These are phyloP conservation scores for Scheffersomyces amazonensis DNA, from an alignment of 805 yeast species.

Conservation along the genomic window DNA sequence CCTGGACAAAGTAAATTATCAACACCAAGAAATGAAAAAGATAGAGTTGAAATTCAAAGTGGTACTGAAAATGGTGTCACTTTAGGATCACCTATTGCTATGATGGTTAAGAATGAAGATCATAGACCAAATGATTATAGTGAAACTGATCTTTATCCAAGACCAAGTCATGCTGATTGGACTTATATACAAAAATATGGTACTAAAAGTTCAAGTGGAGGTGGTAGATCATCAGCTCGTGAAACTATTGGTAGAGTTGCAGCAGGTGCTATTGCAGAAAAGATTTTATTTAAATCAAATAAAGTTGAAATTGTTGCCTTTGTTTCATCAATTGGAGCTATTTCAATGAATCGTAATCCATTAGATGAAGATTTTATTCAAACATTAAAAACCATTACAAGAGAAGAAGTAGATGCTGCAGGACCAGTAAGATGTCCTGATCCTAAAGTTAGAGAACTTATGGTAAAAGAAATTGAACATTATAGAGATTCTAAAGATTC, in stretches of 20 bases:
- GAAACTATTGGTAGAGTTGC: constrained; percentile 99
- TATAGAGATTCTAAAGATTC: constrained; percentile 87
- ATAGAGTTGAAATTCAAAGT: constrained; percentile 85
- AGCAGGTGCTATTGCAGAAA: constrained; percentile 98
- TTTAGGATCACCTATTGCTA: constrained; percentile 92
- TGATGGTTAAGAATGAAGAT: constrained; percentile 91
- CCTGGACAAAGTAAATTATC: constrained; percentile 94
- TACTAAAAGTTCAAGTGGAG: constrained; percentile 90
- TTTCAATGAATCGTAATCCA: constrained; percentile 74
- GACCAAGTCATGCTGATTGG: constrained; percentile 98
- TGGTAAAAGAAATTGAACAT: constrained; percentile 85
- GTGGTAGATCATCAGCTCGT: constrained; percentile 96
- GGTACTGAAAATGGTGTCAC: constrained; percentile 92
- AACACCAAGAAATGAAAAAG: constrained; percentile 96
- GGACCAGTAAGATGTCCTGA: constrained; percentile 97
- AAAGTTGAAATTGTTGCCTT: constrained; percentile 94
- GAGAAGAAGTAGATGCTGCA: constrained; percentile 81
- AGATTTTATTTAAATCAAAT: constrained; percentile 70
- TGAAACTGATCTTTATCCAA: constrained; percentile 92
- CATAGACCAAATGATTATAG: constrained; percentile 96
- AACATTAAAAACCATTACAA: constrained; percentile 70
- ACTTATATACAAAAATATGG: constrained; percentile 92
- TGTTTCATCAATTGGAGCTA: constrained; percentile 86
- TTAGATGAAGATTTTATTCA: constrained; percentile 61
- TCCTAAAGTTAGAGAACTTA: constrained; percentile 60